phyloP scores from a whole-genome alignment of 169 alveolate genomes.

The Eimeria acervulina region DNA sequence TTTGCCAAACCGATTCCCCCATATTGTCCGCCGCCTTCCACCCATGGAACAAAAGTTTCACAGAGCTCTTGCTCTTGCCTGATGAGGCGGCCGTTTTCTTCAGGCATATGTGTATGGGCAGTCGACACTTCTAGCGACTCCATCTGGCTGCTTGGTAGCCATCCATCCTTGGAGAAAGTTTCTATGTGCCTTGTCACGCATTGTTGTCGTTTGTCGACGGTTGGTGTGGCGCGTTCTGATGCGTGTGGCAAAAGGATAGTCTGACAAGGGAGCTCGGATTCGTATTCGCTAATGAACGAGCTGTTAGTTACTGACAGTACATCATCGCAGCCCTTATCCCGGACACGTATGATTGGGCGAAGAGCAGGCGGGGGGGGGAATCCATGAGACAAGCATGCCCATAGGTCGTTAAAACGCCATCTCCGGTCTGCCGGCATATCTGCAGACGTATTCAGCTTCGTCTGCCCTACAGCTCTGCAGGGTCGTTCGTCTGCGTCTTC shows the following conservation, averaged over 20 bases:
- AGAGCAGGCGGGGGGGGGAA: constrained; percentile 30
- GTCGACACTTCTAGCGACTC: constrained; percentile 47
- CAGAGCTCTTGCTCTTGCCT: background rate
- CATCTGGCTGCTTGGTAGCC: constrained; percentile 60
- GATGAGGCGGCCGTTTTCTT: constrained; percentile 6
- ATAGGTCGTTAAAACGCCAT: constrained; percentile 59
- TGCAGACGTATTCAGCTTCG: background rate
- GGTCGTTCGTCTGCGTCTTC: background rate
- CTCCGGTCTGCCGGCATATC: constrained; percentile 35
- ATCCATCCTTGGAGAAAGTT: constrained; percentile 32
- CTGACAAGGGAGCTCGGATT: constrained; percentile 70
- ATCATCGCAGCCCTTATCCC: background rate
- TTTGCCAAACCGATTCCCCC: background rate
- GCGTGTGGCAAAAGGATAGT: constrained; percentile 11
- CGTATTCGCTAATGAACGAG: constrained; percentile 63
- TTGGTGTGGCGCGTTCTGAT: background rate
- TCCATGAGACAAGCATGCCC: constrained; percentile 65
- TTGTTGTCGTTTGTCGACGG: background rate
- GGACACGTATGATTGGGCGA: background rate
- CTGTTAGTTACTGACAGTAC: background rate
- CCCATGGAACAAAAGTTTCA: background rate
- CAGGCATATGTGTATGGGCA: constrained; percentile 49
- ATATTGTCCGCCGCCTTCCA: background rate
- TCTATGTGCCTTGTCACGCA: background rate
- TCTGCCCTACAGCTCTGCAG: background rate